Evolutionary conservation across 2,329 filamentous ascomycete species (phyloP), one percentile per base, ranked within the genome.

Genomic region (Alternaria ethzedia): DNA sequence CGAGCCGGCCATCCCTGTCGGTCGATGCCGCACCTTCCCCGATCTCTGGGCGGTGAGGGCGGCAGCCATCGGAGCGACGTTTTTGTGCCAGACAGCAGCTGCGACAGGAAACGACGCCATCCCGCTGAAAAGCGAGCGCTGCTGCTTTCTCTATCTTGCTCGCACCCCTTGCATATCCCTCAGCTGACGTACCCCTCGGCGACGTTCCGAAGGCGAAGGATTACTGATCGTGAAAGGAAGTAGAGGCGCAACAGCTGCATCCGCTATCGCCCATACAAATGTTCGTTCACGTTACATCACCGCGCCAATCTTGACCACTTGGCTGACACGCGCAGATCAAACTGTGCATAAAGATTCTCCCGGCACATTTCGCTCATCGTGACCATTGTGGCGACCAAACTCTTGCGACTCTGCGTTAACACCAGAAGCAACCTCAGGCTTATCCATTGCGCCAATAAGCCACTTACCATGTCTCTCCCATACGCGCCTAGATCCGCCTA

Each of bases 401-500:
- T 59, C 17, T 20, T 46, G 26, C 57, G 54, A 51, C 32, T n/a
- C 28, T 20, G 9, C 23, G 20, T 25, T 55, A 36, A 20, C 32
- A 36, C 32, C 57, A 57, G 21, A 43, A 45, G 21, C 47, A 30
- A 44, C 23, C 51, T n/a, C 45, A 17, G n/a, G 20, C 28, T 43
- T 20, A 3, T 21, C 58, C 51, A 32, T 30, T 56, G 58, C 58
- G 23, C 58, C 58, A 30, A 30, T 32, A 46, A 32, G n/a, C 43
- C 55, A 30, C 26, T 63, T 59, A 63, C 52, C 66, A 78, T 78
- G 72, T 71, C 75, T 60, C 76, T 77, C 62, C 75, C 83, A 77
- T 85, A 86, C 70, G 73, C 84, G 50, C 77, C 83, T 46, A 86
- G 88, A 68, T 87, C 91, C 76, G 89, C 93, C 67, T 96, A 91